Percentiles rank a stretch among this genome's conserved stretches.
Evolutionary conservation across 441 rosid species (phyloP).

Genomic region (Iberis amara): DNA sequence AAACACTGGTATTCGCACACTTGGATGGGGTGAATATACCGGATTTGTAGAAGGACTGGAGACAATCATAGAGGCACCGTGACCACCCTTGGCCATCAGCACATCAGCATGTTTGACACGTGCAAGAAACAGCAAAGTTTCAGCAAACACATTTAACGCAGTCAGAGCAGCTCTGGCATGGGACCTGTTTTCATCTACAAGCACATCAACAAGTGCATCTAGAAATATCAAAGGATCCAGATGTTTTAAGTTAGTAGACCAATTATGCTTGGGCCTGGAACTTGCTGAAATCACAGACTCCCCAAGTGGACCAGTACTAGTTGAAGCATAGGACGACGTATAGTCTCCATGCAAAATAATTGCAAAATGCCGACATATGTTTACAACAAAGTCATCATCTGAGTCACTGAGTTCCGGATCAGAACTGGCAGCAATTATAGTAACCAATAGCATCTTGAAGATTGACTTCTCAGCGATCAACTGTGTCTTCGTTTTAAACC

Average conservation of each 20-base stretch:
- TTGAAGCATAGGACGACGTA: conserved; percentile 47
- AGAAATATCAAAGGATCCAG: conserved; percentile 84
- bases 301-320: conserved; percentile 41
- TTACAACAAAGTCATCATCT: conserved; percentile 74
- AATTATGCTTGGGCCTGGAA: conserved; percentile 54
- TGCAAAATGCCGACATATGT: conserved; percentile 92
- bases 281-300: conserved; percentile 53
- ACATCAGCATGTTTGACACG: conserved; percentile 78
- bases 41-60: conserved; percentile 99
- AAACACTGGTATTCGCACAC: conserved; percentile 85
- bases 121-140: conserved; percentile 85
- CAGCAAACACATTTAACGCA: conserved; percentile 83
- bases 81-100: conserved; percentile 77
- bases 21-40: conserved; percentile 89
- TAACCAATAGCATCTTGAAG: conserved; percentile 80
- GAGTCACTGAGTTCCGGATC: conserved; percentile 73
- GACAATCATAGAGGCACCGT: conserved; percentile 85
- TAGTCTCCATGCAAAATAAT: conserved; percentile 73
- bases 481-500: conserved; percentile 98
- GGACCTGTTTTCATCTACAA: conserved; percentile 81
- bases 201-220: conserved; percentile 93
- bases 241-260: conserved; percentile 61
- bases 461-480: conserved; percentile 96
- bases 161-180: conserved; percentile 86
- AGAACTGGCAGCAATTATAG: conserved; percentile 77